Percentiles rank a stretch among this genome's conserved stretches.
Conservation (phyloP, 257 asterid genomes). For the Linderniella brevidens region DNA sequence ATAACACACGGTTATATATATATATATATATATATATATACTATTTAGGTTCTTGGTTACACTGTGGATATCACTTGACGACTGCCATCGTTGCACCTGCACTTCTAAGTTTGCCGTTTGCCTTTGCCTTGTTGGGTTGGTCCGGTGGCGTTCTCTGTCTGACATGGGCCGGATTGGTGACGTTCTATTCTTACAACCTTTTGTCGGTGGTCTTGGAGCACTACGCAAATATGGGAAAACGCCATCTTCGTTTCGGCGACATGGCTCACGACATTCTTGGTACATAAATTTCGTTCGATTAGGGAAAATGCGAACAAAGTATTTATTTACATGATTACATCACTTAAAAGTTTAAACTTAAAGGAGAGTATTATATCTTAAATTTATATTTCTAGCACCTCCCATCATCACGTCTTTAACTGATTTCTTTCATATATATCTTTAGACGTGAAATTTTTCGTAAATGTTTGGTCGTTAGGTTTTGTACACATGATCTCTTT, state of each 20-base stretch:
- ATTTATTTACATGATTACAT: not conserved
- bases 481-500: too few relatives aligned
- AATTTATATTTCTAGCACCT: too few relatives aligned
- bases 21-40: too few relatives aligned
- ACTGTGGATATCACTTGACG: constrained; percentile 58
- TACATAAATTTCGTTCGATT: constrained; percentile 1
- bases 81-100: constrained; percentile 62
- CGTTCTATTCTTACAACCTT: constrained; percentile 51
- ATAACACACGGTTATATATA: not conserved
- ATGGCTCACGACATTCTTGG: constrained; percentile 72
- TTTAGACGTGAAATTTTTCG: too few relatives aligned
- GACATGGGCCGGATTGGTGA: constrained; percentile 24
- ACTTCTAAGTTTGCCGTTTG: constrained; percentile 42
- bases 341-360: too few relatives aligned
- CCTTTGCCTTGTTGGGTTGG: constrained; percentile 48
- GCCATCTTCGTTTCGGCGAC: constrained; percentile 54
- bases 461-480: too few relatives aligned
- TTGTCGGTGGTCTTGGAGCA: constrained; percentile 47
- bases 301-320: not conserved
- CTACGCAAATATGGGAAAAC: constrained; percentile 38
- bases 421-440: too few relatives aligned
- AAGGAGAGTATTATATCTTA: too few relatives aligned
- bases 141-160: constrained; percentile 36
- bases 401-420: too few relatives aligned
- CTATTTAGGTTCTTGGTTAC: constrained; percentile 47